Conservation (phyloP, 139 green algal genomes). For the Chloropicon primus region DNA sequence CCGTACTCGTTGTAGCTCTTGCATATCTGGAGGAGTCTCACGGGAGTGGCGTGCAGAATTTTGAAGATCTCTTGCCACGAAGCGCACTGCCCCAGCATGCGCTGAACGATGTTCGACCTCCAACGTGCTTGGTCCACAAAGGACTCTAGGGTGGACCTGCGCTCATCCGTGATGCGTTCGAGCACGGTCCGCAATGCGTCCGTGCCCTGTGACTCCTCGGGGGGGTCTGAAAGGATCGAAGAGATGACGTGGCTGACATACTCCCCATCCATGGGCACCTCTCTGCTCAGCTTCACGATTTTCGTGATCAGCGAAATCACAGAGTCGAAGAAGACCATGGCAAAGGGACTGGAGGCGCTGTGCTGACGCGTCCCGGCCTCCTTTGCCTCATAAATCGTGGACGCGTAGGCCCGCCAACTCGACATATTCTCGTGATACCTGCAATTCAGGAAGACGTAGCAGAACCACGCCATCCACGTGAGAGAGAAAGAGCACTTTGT, state of each 20-base stretch:
- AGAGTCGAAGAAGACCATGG: background rate
- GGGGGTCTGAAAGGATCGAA: background rate
- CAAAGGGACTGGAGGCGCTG: background rate
- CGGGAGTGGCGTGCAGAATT: background rate
- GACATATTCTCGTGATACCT: background rate
- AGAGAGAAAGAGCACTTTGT: background rate
- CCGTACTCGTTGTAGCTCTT: background rate
- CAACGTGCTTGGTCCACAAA: background rate
- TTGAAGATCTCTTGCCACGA: background rate
- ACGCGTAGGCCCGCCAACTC: background rate
- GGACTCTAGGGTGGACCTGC: background rate
- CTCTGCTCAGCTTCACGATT: background rate
- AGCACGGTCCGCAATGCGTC: background rate
- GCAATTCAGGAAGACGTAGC: background rate
- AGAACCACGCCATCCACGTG: background rate
- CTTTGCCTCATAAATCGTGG: background rate
- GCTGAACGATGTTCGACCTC: background rate
- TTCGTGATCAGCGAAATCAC: background rate
- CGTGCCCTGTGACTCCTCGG: background rate
- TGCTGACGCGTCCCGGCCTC: background rate
- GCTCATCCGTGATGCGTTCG: background rate
- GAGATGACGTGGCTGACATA: background rate
- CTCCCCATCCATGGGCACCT: background rate
- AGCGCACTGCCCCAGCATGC: background rate
- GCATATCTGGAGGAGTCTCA: background rate